Evolutionary conservation across 495 filamentous ascomycete species (phyloP).

Genomic region (Lepidopterella palustris): DNA sequence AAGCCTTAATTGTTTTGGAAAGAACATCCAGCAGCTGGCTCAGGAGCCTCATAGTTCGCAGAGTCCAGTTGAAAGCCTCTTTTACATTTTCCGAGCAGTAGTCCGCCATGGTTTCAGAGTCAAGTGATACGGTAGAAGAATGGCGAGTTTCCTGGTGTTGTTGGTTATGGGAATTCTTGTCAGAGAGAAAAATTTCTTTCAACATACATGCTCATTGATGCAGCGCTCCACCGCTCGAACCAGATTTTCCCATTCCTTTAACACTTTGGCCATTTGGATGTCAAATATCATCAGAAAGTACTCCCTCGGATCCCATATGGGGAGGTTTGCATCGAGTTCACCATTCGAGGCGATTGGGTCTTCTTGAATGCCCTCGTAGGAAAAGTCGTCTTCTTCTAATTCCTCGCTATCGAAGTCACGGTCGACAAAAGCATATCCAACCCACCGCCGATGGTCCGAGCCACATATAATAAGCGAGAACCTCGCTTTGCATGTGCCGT

Average conservation of each 20-base stretch:
- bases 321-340: background rate
- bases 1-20: background rate
- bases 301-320: constrained; percentile 10
- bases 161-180: too few relatives aligned
- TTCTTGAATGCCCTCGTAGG: background rate
- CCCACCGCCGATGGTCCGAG: constrained; percentile 6
- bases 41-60: background rate
- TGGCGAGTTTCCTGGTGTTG: background rate
- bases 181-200: background rate
- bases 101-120: background rate
- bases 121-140: background rate
- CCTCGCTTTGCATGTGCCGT: background rate
- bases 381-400: background rate
- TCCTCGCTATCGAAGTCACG: constrained; percentile 2
- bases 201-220: constrained; percentile 4
- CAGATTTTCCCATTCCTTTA: constrained; percentile 3
- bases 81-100: background rate
- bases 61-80: background rate
- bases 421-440: constrained; percentile 12
- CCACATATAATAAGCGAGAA: constrained; percentile 10
- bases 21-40: background rate
- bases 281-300: constrained; percentile 5
- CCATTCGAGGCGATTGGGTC: constrained; percentile 3
- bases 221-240: background rate
- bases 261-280: background rate